A percentile compares a stretch with the other conserved stretches of the same genome.
These are phyloP conservation scores for Malania oleifera DNA, from an alignment of 164 flowering plant genomes.

Conservation along the genomic window DNA sequence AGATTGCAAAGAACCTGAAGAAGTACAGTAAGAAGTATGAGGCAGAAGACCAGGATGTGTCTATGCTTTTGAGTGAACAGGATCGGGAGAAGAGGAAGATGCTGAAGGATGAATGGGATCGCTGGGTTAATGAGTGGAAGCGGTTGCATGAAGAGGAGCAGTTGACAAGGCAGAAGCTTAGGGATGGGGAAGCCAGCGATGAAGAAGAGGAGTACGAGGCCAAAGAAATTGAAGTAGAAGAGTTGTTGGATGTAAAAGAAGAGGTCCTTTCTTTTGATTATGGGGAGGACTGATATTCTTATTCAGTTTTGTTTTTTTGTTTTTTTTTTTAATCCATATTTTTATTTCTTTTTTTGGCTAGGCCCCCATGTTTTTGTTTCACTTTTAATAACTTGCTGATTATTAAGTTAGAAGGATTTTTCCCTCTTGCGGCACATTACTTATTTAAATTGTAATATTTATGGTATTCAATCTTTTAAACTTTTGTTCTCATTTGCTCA, in stretches of 20 bases:
- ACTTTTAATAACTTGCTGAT: no score
- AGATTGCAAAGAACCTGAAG: slow-evolving; percentile 86
- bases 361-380: no score
- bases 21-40: slow-evolving; percentile 95
- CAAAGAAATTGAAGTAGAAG: slow-evolving; percentile 89
- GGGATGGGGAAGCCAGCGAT: slow-evolving; percentile 94
- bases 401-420: no score
- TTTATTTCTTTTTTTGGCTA: no score
- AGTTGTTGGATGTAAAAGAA: slow-evolving; percentile 57
- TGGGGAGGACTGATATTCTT: slow-evolving; percentile 19
- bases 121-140: slow-evolving; percentile 74
- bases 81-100: slow-evolving; percentile 80
- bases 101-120: slow-evolving; percentile 88
- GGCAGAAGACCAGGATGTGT: slow-evolving; percentile 91
- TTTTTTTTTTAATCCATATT: no score
- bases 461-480: no score
- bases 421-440: no score
- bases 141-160: slow-evolving; percentile 69
- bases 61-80: slow-evolving; percentile 76
- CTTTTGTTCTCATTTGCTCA: no score
- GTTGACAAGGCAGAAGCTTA: slow-evolving; percentile 44
- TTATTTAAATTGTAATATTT: no score
- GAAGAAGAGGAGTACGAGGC: slow-evolving; percentile 96
- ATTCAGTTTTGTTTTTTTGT: no score
- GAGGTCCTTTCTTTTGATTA: slow-evolving; percentile 52